Percentiles rank a stretch among this genome's conserved stretches.
Conservation (phyloP, 805 yeast genomes). For the Scheffersomyces stipitis region DNA sequence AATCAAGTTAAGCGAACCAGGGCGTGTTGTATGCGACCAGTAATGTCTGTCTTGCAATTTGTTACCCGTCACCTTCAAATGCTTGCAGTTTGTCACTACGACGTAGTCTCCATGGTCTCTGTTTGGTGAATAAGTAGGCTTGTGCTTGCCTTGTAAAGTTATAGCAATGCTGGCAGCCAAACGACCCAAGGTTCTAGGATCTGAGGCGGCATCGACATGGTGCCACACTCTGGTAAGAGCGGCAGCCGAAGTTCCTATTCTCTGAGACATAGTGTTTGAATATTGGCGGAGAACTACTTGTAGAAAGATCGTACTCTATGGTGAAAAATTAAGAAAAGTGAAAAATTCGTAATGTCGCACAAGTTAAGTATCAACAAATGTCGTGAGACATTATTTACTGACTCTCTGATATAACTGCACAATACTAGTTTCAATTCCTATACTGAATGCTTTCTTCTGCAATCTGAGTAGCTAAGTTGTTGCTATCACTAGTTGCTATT, state of each 20-base stretch:
- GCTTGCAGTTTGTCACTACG: conserved; percentile 89
- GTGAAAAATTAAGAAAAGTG: not conserved
- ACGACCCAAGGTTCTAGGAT: conserved; percentile 85
- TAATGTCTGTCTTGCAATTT: conserved; percentile 79
- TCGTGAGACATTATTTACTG: too few relatives aligned
- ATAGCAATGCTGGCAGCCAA: conserved; percentile 86
- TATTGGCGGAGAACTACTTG: not conserved
- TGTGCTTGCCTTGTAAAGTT: conserved; percentile 94
- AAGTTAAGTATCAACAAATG: too few relatives aligned
- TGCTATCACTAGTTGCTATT: too few relatives aligned
- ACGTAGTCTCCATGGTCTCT: conserved; percentile 95
- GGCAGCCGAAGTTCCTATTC: conserved; percentile 57
- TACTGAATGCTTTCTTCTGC: too few relatives aligned
- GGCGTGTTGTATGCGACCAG: conserved; percentile 86
- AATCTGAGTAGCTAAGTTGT: too few relatives aligned
- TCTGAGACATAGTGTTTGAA: conserved; percentile 40
- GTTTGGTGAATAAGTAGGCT: conserved; percentile 74
- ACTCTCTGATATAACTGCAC: too few relatives aligned
- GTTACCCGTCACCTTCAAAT: conserved; percentile 79
- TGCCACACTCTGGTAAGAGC: conserved; percentile 93
- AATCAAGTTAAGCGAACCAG: conserved; percentile 82
- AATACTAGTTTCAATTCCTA: too few relatives aligned
- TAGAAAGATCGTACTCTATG: not conserved
- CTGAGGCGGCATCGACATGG: conserved; percentile 86
- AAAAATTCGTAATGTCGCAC: too few relatives aligned